A percentile compares a stretch with the other conserved stretches of the same genome.
phyloP scores from a whole-genome alignment of 768 basidiomycete genomes.

The Suillus bovinus region DNA sequence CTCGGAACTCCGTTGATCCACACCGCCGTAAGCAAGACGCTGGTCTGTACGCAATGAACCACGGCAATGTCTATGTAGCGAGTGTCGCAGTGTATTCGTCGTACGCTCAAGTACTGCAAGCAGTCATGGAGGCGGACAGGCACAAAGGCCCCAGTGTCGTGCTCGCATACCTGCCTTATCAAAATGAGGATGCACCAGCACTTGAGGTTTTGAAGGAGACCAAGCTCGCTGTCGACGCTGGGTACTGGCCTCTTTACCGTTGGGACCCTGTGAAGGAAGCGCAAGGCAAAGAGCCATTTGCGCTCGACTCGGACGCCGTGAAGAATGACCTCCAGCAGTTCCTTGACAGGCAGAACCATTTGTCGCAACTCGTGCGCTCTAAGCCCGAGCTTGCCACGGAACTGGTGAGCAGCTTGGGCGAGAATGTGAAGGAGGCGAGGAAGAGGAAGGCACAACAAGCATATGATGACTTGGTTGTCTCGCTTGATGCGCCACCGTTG shows the following conservation, averaged over 20 bases:
- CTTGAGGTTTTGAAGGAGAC: slow-evolving; percentile 96
- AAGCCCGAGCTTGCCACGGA: slow-evolving; percentile 80
- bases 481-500: slow-evolving; percentile 87
- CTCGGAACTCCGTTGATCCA: slow-evolving; percentile 67
- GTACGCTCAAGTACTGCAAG: slow-evolving; percentile 91
- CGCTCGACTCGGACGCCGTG: slow-evolving; percentile 88
- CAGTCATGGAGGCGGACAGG: slow-evolving; percentile 86
- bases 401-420: slow-evolving; percentile 81
- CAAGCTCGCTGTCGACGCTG: slow-evolving; percentile 92
- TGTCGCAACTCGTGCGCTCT: slow-evolving; percentile 87
- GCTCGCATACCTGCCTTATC: slow-evolving; percentile 92
- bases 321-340: slow-evolving; percentile 93
- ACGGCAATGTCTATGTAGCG: slow-evolving; percentile 95
- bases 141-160: slow-evolving; percentile 91
- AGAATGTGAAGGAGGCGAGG: slow-evolving; percentile 81
- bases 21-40: slow-evolving; percentile 92
- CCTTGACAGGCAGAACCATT: slow-evolving; percentile 94
- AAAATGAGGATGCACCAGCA: slow-evolving; percentile 70
- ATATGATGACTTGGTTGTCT: slow-evolving; percentile 79
- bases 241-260: slow-evolving; percentile 97
- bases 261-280: slow-evolving; percentile 91
- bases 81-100: slow-evolving; percentile 95
- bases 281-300: slow-evolving; percentile 80
- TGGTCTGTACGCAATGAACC: slow-evolving; percentile 97
- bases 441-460: slow-evolving; percentile 79